Percentiles rank a stretch among this genome's conserved stretches.
These are phyloP conservation scores for Tulasnella sp. DNA, from an alignment of 768 basidiomycete genomes.

Conservation along the genomic window DNA sequence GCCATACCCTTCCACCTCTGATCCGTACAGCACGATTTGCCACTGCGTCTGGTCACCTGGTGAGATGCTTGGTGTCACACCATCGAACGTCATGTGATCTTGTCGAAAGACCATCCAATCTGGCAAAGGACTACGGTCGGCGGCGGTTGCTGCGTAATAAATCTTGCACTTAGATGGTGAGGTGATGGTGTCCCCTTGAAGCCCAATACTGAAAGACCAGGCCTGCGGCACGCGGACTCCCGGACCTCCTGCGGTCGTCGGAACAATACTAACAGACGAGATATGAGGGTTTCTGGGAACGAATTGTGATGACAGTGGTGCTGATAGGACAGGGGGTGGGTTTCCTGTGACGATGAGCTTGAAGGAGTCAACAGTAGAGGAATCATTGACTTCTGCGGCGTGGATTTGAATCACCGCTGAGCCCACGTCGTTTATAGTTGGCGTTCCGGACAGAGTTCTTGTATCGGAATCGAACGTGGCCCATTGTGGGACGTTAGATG, in stretches of 20 bases:
- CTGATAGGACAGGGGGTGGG: constrained; percentile 43
- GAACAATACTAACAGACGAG: constrained; percentile 50
- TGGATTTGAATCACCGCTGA: constrained; percentile 48
- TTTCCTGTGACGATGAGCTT: constrained; percentile 23
- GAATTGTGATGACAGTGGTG: constrained; percentile 52
- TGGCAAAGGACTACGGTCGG: constrained; percentile 62
- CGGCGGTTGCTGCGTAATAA: constrained; percentile 53
- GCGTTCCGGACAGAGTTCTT: constrained; percentile 58
- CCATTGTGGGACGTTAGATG: constrained; percentile 60
- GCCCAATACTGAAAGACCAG: constrained; percentile 89
- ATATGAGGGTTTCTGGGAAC: constrained; percentile 47
- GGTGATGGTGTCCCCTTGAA: constrained; percentile 53
- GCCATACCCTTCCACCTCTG: constrained; percentile 64
- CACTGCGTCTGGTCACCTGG: constrained; percentile 35
- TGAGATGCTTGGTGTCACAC: constrained; percentile 50
- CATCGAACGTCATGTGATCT: constrained; percentile 60
- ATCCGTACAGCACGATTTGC: constrained; percentile 51
- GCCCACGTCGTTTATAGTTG: constrained; percentile 52
- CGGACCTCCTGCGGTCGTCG: constrained; percentile 31
- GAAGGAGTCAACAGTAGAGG: constrained; percentile 37
- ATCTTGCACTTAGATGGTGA: constrained; percentile 30
- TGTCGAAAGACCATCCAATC: constrained; percentile 66
- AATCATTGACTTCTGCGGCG: constrained; percentile 40
- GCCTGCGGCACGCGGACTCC: constrained; percentile 57
- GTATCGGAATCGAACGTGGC: constrained; percentile 55